A percentile compares a stretch with the other conserved stretches of the same genome.
Conservation (phyloP, 2,329 filamentous ascomycete species). For the Karstenula rhodostoma region DNA sequence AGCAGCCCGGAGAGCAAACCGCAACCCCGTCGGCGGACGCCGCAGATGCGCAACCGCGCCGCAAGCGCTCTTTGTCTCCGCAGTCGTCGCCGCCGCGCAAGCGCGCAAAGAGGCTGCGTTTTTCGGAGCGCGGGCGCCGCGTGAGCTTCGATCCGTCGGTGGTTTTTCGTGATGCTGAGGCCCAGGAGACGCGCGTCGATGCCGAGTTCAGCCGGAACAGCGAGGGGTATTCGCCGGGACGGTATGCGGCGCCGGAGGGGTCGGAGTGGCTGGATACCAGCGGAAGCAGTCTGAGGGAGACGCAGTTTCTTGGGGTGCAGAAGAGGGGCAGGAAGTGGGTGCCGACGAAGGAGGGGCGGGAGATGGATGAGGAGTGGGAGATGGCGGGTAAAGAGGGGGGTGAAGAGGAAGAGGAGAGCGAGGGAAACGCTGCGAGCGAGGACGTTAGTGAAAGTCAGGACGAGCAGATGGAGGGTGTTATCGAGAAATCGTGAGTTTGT, state of each 20-base stretch:
- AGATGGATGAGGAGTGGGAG: constrained; percentile 23
- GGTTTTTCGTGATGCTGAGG: constrained; percentile 12
- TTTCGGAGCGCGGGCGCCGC: background rate
- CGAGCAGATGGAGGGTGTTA: background rate
- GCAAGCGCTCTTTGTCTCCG: constrained; percentile 10
- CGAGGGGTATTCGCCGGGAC: constrained; percentile 34
- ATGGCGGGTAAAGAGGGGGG: constrained; percentile 7
- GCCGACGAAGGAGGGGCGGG: constrained; percentile 25
- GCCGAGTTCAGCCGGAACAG: constrained; percentile 22
- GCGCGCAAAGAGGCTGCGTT: constrained; percentile 1
- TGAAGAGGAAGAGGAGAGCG: background rate
- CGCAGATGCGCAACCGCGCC: background rate
- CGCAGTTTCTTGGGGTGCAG: constrained; percentile 36
- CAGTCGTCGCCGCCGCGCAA: background rate
- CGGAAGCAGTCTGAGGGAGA: constrained; percentile 27
- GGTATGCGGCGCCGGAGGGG: constrained; percentile 35
- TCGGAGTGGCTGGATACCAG: constrained; percentile 40
- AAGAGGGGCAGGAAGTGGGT: constrained; percentile 33
- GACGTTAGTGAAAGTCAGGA: background rate
- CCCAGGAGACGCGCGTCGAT: constrained; percentile 2
- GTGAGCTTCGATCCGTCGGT: constrained; percentile 21
- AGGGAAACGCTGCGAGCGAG: background rate
- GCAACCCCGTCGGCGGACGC: background rate
- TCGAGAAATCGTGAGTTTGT: background rate
- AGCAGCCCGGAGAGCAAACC: background rate